These are phyloP conservation scores for California macrophylla DNA, from an alignment of 441 rosid genomes.

Conservation along the genomic window DNA sequence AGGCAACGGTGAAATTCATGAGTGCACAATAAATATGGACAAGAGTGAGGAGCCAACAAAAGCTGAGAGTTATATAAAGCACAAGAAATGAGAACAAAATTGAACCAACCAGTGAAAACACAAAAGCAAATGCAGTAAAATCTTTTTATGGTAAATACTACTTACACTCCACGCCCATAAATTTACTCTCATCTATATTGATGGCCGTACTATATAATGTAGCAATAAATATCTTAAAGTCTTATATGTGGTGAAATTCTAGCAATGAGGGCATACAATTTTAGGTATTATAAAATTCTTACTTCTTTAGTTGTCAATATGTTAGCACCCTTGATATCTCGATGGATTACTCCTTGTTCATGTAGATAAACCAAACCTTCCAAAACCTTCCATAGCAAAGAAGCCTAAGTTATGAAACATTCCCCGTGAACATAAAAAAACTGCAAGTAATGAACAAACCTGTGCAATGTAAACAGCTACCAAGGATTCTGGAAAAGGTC, in stretches of 20 bases:
- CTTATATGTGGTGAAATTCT: constrained; percentile 3
- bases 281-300: background rate
- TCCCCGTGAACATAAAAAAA: constrained; percentile 10
- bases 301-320: constrained; percentile 97
- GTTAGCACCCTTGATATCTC: constrained; percentile 99
- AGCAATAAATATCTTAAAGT: background rate
- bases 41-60: background rate
- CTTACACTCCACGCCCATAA: background rate
- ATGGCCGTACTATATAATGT: background rate
- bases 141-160: background rate
- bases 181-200: background rate
- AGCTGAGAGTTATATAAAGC: background rate
- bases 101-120: background rate
- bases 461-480: constrained; percentile 96
- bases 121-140: constrained; percentile 1
- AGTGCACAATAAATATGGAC: constrained; percentile 4
- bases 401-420: constrained; percentile 16
- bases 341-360: constrained; percentile 97
- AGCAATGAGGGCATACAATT: background rate
- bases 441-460: constrained; percentile 40
- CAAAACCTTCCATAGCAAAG: constrained; percentile 52
- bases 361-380: constrained; percentile 97
- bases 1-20: background rate
- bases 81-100: background rate
- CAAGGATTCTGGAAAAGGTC: constrained; percentile 95